Conservation (phyloP, 768 basidiomycete species). For the Phlebiopsis gigantea region DNA sequence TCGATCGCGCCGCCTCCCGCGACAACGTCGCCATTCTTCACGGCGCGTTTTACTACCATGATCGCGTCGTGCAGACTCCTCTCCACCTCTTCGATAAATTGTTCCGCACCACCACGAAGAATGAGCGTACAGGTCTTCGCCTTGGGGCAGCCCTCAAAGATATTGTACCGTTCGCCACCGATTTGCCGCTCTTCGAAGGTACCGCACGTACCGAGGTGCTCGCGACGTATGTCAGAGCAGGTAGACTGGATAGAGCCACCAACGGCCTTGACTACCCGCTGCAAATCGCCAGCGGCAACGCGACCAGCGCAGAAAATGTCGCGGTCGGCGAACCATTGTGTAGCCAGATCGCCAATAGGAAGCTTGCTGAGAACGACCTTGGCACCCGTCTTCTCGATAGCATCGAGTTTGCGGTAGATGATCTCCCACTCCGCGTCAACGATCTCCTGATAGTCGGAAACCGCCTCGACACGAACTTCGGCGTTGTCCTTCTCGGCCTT, state of each 20-base stretch:
- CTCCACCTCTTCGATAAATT: constrained; percentile 92
- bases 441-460: constrained; percentile 98
- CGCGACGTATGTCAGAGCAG: constrained; percentile 82
- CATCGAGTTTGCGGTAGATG: constrained; percentile 95
- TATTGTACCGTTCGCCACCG: constrained; percentile 93
- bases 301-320: constrained; percentile 99
- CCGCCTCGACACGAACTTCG: constrained; percentile 93
- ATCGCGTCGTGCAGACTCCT: constrained; percentile 97
- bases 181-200: constrained; percentile 92
- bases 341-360: constrained; percentile 96
- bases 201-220: constrained; percentile 94
- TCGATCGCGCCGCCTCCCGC: constrained; percentile 98
- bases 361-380: constrained; percentile 97
- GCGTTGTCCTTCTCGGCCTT: constrained; percentile 99
- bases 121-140: constrained; percentile 95
- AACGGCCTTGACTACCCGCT: constrained; percentile 92
- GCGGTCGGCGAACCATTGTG: constrained; percentile 98
- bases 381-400: constrained; percentile 93
- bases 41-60: constrained; percentile 98
- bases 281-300: constrained; percentile 83
- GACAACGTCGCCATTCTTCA: constrained; percentile 93
- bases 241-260: constrained; percentile 95
- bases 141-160: constrained; percentile 89
- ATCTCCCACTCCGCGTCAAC: constrained; percentile 99
- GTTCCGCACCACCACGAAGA: constrained; percentile 94